Percentiles rank a stretch among this genome's conserved stretches.
Evolutionary conservation across 2,329 filamentous ascomycete genomes (phyloP).

Genomic region (Hypoxylon sp.): DNA sequence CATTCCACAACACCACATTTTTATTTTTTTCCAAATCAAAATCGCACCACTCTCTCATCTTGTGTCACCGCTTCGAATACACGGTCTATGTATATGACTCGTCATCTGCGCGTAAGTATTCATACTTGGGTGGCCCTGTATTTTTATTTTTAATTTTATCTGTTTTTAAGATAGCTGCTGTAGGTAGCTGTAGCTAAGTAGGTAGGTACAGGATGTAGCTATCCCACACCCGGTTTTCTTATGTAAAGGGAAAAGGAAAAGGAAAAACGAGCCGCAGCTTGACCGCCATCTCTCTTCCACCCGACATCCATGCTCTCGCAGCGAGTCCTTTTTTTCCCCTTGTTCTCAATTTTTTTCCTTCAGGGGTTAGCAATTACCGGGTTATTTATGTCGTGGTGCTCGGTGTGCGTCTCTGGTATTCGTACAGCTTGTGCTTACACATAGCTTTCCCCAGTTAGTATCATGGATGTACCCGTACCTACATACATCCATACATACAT

Average conservation of each 20-base stretch:
- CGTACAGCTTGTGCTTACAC: constrained; percentile 15
- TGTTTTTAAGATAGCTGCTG: not conserved
- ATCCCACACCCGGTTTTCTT: constrained; percentile 1
- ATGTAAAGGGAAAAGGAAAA: constrained; percentile 12
- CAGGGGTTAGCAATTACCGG: constrained; percentile 24
- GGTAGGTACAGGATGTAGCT: not conserved
- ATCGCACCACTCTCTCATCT: constrained; percentile 13
- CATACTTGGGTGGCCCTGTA: not conserved
- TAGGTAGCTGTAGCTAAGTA: not conserved
- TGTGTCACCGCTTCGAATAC: constrained; percentile 32
- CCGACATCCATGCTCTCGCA: constrained; percentile 22
- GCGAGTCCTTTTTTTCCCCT: constrained; percentile 14
- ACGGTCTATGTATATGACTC: constrained; percentile 21
- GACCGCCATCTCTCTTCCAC: constrained; percentile 26
- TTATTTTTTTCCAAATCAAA: constrained; percentile 17
- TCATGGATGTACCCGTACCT: not conserved
- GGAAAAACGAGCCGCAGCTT: constrained; percentile 7
- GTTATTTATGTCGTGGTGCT: constrained; percentile 16
- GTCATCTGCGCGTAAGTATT: constrained; percentile 20
- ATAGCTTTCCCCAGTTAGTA: not conserved
- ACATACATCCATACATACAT: no score
- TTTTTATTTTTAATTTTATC: not conserved
- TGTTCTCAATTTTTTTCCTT: constrained; percentile 5
- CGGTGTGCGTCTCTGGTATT: constrained; percentile 14
- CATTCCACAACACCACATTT: constrained; percentile 10